Conservation (phyloP, 2,329 filamentous ascomycete genomes). For the Phyllachora maydis region DNA sequence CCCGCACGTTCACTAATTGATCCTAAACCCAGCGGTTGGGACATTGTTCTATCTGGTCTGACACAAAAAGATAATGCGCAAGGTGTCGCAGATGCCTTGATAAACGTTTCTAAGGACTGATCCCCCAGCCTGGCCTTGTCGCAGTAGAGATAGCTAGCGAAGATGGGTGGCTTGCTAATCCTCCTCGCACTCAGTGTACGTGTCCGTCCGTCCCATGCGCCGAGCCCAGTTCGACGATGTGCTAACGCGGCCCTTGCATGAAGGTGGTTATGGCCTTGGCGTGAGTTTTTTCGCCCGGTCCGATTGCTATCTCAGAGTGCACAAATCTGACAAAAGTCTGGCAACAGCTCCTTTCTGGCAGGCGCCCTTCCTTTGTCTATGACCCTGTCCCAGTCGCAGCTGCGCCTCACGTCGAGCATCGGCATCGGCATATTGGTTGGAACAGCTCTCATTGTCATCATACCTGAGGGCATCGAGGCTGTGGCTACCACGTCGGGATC, state of each 20-base stretch:
- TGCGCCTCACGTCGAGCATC: conserved; percentile 77
- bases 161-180: conserved; percentile 13
- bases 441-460: conserved; percentile 90
- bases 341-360: conserved; percentile 68
- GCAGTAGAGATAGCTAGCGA: too few species aligned
- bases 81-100: too few species aligned
- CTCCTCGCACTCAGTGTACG: conserved; percentile 12
- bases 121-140: too few species aligned
- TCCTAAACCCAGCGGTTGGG: too few species aligned
- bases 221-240: conserved; percentile 1
- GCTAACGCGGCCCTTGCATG: conserved; percentile 5
- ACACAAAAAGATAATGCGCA: too few species aligned
- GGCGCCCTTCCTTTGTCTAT: conserved; percentile 82
- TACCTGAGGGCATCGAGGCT: conserved; percentile 88
- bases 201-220: conserved; percentile 1
- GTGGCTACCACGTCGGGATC: conserved; percentile 39
- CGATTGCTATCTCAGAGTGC: too few species aligned
- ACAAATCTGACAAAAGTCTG: conserved; percentile 6
- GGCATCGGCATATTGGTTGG: conserved; percentile 89
- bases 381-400: conserved; percentile 64
- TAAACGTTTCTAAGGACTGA: too few species aligned
- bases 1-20: too few species aligned
- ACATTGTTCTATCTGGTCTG: too few species aligned
- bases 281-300: too few species aligned
- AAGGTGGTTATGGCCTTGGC: conserved; percentile 37